These are phyloP conservation scores for Blastobotrys apis DNA, from an alignment of 1,139 yeast genomes.

Conservation along the genomic window DNA sequence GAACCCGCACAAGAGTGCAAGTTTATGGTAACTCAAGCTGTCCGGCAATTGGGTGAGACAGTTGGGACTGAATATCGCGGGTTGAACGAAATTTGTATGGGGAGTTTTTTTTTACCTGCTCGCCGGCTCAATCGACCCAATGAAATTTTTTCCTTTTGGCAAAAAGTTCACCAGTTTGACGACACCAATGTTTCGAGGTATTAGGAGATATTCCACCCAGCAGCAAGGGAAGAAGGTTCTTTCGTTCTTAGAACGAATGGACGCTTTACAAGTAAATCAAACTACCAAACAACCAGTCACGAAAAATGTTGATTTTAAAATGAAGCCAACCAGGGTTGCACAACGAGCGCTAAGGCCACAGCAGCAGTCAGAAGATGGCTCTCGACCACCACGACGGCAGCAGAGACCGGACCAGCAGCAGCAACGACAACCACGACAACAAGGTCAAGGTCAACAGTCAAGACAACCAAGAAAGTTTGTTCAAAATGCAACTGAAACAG, in stretches of 20 bases:
- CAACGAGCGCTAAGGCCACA: neutral
- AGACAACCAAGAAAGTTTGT: neutral
- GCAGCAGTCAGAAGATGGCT: no score
- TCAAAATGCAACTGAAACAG: neutral
- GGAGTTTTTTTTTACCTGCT: no score
- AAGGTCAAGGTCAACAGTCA: neutral
- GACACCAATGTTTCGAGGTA: neutral
- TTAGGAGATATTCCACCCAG: constrained; percentile 10
- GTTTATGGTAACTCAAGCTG: no score
- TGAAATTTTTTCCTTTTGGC: neutral
- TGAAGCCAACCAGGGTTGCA: constrained; percentile 2
- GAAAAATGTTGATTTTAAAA: constrained; percentile 9
- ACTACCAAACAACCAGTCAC: constrained; percentile 2
- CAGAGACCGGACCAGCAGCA: neutral
- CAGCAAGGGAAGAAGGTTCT: neutral
- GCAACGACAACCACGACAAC: constrained; percentile 1
- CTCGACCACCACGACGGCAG: no score
- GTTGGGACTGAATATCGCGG: no score
- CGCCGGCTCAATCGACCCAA: no score
- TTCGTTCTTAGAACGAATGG: constrained; percentile 18
- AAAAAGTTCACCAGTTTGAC: neutral
- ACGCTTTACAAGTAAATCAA: constrained; percentile 12
- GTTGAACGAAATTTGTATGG: no score
- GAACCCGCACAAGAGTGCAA: no score
- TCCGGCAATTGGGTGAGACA: no score